These are phyloP conservation scores for Phoenix dactylifera DNA, from an alignment of 176 grass and related monocot genomes.

Conservation along the genomic window DNA sequence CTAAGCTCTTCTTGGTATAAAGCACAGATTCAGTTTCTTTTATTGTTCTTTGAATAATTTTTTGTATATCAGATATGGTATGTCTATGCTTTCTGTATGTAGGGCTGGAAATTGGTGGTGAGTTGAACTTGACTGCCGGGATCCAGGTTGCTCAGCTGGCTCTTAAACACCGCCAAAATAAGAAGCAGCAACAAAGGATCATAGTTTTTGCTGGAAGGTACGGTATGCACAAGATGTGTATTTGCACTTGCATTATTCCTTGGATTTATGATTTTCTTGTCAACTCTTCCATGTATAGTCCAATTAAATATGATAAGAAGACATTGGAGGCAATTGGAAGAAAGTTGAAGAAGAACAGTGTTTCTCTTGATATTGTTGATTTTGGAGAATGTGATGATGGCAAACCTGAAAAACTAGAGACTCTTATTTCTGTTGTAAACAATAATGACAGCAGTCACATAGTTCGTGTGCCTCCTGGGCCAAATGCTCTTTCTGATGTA, in stretches of 20 bases:
- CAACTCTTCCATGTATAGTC: constrained; percentile 27
- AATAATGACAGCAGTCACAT: constrained; percentile 93
- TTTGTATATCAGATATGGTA: no score
- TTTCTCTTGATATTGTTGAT: constrained; percentile 93
- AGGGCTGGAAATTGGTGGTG: constrained; percentile 91
- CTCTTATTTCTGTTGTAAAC: constrained; percentile 57
- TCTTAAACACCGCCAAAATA: constrained; percentile 95
- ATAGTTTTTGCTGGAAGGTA: constrained; percentile 99
- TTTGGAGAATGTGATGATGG: constrained; percentile 87
- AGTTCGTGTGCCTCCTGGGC: constrained; percentile 69
- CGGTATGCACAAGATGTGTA: not conserved
- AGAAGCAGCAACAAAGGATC: constrained; percentile 95
- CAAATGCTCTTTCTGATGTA: constrained; percentile 78
- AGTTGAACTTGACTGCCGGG: constrained; percentile 73
- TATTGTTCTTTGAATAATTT: no score
- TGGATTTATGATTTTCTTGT: no score
- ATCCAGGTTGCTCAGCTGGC: constrained; percentile 96
- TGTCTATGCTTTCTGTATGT: not conserved
- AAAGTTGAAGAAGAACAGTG: constrained; percentile 95
- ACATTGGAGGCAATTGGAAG: constrained; percentile 80
- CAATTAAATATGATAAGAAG: constrained; percentile 76
- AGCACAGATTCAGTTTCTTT: no score
- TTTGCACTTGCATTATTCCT: constrained; percentile 3
- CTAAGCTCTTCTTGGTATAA: no score
- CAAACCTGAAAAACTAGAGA: constrained; percentile 88